These are phyloP conservation scores for Plantago ovata DNA, from an alignment of 257 asterid genomes.

Conservation along the genomic window DNA sequence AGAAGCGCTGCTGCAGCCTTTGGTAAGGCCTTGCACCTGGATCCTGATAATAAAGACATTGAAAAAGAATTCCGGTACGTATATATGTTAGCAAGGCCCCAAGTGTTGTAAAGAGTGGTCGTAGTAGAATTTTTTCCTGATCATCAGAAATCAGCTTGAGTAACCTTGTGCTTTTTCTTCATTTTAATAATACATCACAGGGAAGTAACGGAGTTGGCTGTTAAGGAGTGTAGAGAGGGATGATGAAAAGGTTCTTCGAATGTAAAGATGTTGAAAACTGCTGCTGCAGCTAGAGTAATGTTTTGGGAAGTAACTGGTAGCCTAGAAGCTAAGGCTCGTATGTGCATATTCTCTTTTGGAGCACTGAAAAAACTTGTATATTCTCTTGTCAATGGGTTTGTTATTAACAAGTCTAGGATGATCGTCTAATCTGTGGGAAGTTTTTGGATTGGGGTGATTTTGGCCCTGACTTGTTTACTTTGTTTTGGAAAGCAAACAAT, in stretches of 20 bases:
- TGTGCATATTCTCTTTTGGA: too few species aligned
- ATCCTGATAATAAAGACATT: constrained; percentile 24
- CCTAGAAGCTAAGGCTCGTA: too few species aligned
- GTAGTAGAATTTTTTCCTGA: too few species aligned
- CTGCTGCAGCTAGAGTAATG: too few species aligned
- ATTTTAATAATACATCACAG: background rate
- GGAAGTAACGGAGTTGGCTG: background rate
- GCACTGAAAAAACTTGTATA: too few species aligned
- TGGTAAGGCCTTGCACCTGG: constrained; percentile 19
- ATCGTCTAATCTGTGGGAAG: too few species aligned
- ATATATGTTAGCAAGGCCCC: background rate
- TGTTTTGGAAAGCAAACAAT: too few species aligned
- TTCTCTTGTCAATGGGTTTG: too few species aligned
- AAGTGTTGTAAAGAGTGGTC: background rate
- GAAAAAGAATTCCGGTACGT: constrained; percentile 10
- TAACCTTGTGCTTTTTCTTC: background rate
- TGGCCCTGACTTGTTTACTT: too few species aligned
- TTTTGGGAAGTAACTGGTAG: background rate
- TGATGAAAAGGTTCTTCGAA: background rate
- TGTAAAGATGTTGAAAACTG: background rate
- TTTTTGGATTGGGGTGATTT: too few species aligned
- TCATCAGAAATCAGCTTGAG: background rate
- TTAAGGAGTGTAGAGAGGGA: background rate
- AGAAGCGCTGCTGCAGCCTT: constrained; percentile 20
- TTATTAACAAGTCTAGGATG: too few species aligned